Evolutionary conservation across 176 grass and related monocot species (phyloP).

Genomic region (Elymus sibiricus): DNA sequence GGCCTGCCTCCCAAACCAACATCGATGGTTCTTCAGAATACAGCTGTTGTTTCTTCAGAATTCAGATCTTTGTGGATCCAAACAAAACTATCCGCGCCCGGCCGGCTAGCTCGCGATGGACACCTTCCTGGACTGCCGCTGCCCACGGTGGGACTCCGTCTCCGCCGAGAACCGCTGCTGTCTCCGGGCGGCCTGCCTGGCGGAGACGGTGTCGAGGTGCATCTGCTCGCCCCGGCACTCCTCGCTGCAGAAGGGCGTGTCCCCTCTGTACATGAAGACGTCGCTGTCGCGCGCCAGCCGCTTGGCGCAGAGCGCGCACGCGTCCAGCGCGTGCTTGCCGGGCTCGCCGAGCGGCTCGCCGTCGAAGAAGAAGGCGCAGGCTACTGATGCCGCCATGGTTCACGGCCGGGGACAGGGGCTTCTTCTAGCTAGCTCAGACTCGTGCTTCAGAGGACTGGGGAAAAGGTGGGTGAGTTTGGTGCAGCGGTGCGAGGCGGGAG

Average conservation of each 20-base stretch:
- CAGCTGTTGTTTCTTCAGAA: not conserved
- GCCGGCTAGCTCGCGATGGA: not conserved
- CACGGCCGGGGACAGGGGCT: not conserved
- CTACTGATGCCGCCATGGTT: conserved; percentile 16
- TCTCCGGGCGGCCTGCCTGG: not conserved
- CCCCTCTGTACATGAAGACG: conserved; percentile 70
- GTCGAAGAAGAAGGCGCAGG: conserved; percentile 41
- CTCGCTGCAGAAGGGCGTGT: conserved; percentile 71
- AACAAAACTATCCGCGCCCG: not conserved
- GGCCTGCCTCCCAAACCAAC: not conserved
- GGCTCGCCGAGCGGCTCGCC: conserved; percentile 14
- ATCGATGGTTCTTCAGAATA: not conserved
- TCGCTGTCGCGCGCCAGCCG: conserved; percentile 44
- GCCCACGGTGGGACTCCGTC: not conserved
- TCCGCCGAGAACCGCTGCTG: not conserved
- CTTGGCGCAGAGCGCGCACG: conserved; percentile 58
- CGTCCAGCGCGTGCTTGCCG: conserved; percentile 23
- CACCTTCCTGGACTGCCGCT: not conserved
- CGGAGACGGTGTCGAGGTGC: conserved; percentile 25
- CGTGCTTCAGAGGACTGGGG: not conserved
- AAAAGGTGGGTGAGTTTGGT: not conserved
- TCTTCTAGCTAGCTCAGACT: not conserved
- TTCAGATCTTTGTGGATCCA: not conserved
- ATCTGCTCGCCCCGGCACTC: conserved; percentile 60
- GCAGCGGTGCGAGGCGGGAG: not conserved